Base-by-base conservation (phyloP, 1,139 yeast species). In the Geotrichum carabidarum region DNA sequence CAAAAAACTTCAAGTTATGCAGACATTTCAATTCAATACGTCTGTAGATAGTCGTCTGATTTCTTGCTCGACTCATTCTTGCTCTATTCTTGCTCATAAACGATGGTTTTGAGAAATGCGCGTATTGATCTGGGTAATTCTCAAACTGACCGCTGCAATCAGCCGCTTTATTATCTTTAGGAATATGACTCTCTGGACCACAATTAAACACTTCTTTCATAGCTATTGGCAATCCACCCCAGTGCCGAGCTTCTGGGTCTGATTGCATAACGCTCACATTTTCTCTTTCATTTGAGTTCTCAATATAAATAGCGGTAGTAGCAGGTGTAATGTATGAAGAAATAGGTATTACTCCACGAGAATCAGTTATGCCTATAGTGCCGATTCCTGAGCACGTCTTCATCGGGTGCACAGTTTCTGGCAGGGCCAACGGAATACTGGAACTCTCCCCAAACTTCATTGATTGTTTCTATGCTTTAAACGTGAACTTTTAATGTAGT, bases 91-190 rank as follows among this genome's bases (percentile, higher is more conserved):
- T 27, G 36, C 35, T 30, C 17, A 18, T 8, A 2, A 15, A 9
- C 31, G 48, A 53, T 2, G 56, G 56, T 44, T 35, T 48, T n/a
- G 53, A 44, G 30, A 53, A 53, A 27, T 53, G 52, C n/a, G 42
- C 44, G 34, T 36, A 53, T 45, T 53, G 56, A 37, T 53, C 45
- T 6, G 44, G 44, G 22, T 41, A 41, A 8, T 30, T 17, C 12
- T 11, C 37, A 34, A 34, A 22, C 5, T 22, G 27, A 22, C 27
- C 5, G 27, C 27, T 22, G 31, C 45, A 8, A 9, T 15, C 45
- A 12, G 27, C 8, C 8, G 15, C n/a, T 1, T 15, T 41, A 9
- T 8, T 36, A 7, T 12, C 42, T 22, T 32, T 37, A 8, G 27
- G 30, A 2, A 17, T 47, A 22, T 41, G 11, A 18, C 42, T 34